Percentiles rank a stretch among this genome's conserved stretches.
Evolutionary conservation across 768 basidiomycete genomes (phyloP).

Genomic region (Podaxis carcinomalis): DNA sequence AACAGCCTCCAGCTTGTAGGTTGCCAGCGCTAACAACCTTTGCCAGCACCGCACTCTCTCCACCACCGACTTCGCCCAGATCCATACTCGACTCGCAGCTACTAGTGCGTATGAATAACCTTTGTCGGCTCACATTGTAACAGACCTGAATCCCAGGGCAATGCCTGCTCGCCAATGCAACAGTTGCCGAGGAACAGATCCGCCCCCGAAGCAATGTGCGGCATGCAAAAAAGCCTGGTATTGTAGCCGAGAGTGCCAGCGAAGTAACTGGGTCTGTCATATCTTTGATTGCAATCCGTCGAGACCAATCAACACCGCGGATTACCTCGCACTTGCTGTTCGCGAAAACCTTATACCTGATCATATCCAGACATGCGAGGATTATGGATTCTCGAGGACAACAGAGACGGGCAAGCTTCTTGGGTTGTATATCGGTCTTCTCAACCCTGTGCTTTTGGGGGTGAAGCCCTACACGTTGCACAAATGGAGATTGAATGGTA

Average conservation of each 20-base stretch:
- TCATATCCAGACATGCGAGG: slow-evolving; percentile 25
- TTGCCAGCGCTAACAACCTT: not conserved
- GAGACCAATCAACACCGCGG: slow-evolving; percentile 23
- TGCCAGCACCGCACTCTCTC: not conserved
- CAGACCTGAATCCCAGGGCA: not conserved
- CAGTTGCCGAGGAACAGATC: not conserved
- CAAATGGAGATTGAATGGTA: slow-evolving; percentile 27
- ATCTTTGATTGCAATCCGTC: slow-evolving; percentile 27
- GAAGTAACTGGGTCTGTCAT: slow-evolving; percentile 24
- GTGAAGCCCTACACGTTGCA: slow-evolving; percentile 25
- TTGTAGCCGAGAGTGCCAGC: slow-evolving; percentile 28
- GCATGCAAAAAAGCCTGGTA: slow-evolving; percentile 27
- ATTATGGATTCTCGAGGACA: slow-evolving; percentile 31
- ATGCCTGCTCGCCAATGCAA: not conserved
- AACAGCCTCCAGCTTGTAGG: no score
- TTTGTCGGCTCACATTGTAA: not conserved
- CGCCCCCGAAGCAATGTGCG: slow-evolving; percentile 14
- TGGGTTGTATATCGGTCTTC: slow-evolving; percentile 28
- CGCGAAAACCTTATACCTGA: slow-evolving; percentile 22
- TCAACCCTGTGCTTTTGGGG: slow-evolving; percentile 7
- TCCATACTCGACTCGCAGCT: not conserved
- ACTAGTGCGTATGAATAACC: not conserved
- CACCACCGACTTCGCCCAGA: not conserved
- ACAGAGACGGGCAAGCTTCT: slow-evolving; percentile 18
- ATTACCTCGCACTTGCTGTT: slow-evolving; percentile 27